Percentiles rank a stretch among this genome's conserved stretches.
These are phyloP conservation scores for Helotiales sp. DNA, from an alignment of 2,329 filamentous ascomycete genomes.

Conservation along the genomic window DNA sequence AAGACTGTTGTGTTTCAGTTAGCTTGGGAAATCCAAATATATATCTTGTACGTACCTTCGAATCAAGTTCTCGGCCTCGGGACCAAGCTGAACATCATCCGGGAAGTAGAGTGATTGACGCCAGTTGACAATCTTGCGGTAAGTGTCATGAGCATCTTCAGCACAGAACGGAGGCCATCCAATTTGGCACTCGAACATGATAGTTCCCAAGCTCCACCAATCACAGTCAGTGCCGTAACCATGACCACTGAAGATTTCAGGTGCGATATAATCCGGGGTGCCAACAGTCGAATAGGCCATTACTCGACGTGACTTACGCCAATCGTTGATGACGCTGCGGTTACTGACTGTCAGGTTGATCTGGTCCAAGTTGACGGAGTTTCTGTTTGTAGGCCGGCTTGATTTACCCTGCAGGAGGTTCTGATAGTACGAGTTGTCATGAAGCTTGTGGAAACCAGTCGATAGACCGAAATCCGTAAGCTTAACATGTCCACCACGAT, in stretches of 20 bases:
- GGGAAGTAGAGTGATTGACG: constrained; percentile 94
- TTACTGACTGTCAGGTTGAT: constrained; percentile 98
- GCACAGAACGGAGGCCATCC: constrained; percentile 99
- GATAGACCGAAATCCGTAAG: constrained; percentile 97
- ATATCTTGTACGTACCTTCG: constrained; percentile 63
- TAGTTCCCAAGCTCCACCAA: constrained; percentile 98
- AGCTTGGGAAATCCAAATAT: constrained; percentile 19
- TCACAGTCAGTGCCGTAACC: constrained; percentile 97
- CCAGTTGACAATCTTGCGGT: constrained; percentile 99
- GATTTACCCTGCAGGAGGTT: constrained; percentile 83
- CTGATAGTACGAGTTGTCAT: constrained; percentile 98
- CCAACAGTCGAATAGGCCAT: constrained; percentile 99
- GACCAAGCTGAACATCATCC: constrained; percentile 85
- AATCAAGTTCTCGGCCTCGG: constrained; percentile 89
- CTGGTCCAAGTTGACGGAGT: constrained; percentile 93
- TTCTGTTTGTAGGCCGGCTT: constrained; percentile 74
- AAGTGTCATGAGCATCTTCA: constrained; percentile 95
- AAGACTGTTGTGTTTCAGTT: constrained; percentile 57
- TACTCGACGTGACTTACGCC: constrained; percentile 90
- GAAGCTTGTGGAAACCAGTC: constrained; percentile 95
- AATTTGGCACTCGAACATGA: constrained; percentile 99
- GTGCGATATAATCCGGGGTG: constrained; percentile 97
- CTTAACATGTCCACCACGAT: constrained; percentile 95
- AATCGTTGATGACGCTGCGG: constrained; percentile 96
- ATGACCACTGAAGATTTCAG: constrained; percentile 95